phyloP scores from a whole-genome alignment of 345 rosid genomes.

The Pistacia atlantica region DNA sequence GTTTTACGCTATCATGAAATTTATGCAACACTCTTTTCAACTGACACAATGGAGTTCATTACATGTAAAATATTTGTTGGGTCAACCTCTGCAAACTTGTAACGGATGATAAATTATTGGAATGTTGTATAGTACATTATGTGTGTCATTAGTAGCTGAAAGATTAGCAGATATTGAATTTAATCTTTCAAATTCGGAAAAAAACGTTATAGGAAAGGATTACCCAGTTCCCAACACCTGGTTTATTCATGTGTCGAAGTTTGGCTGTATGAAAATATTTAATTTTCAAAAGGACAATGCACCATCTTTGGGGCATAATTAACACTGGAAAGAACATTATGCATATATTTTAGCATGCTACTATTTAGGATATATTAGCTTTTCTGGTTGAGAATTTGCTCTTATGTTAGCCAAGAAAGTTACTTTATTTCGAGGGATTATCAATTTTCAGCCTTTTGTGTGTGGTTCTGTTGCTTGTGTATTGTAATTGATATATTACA shows the following conservation, averaged over 20 bases:
- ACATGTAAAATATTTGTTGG: background rate
- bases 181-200: too few relatives aligned
- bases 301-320: background rate
- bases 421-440: background rate
- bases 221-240: constrained; percentile 1
- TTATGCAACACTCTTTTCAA: background rate
- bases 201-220: background rate
- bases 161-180: background rate
- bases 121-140: background rate
- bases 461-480: background rate
- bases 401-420: background rate
- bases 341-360: background rate
- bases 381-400: background rate
- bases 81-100: background rate
- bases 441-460: background rate
- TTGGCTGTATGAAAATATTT: background rate
- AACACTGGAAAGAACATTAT: background rate
- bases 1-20: background rate
- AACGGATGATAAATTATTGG: background rate
- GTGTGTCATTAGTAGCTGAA: background rate
- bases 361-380: background rate
- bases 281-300: background rate
- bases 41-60: background rate
- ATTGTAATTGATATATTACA: background rate
- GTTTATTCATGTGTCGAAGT: background rate